These are phyloP conservation scores for Aspergillus bertholletiae DNA, from an alignment of 495 filamentous ascomycete species.

Conservation along the genomic window DNA sequence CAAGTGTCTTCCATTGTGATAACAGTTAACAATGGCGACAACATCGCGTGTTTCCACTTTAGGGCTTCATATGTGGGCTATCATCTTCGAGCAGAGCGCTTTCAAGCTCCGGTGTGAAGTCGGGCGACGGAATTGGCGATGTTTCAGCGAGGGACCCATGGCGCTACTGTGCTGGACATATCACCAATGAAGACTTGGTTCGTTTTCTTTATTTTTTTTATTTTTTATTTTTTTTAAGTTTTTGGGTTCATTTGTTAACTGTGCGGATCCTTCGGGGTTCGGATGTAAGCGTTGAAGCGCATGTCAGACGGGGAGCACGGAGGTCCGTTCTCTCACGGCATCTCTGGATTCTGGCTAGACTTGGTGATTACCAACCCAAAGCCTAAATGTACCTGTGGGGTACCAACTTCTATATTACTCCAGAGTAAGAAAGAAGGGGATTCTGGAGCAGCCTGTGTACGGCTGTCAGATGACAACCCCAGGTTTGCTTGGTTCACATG, in stretches of 20 bases:
- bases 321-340: neutral
- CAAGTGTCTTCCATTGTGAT: constrained; percentile 36
- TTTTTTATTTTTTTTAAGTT: no score
- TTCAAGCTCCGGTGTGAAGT: neutral
- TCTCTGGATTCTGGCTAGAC: neutral
- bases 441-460: no score
- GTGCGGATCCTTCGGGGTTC: neutral
- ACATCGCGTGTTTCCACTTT: constrained; percentile 41
- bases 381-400: neutral
- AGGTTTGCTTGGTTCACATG: no score
- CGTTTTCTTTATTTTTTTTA: no score
- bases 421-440: no score
- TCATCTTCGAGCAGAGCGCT: constrained; percentile 27
- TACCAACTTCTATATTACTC: no score
- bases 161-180: no score
- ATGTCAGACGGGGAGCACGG: neutral
- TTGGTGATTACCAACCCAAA: neutral
- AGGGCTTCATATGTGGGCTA: constrained; percentile 38
- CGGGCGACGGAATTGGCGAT: neutral
- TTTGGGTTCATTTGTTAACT: no score
- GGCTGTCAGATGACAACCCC: no score
- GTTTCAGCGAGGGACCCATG: neutral
- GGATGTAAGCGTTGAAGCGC: neutral
- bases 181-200: no score
- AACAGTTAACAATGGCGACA: constrained; percentile 34